Percentiles rank a stretch among this genome's conserved stretches.
Evolutionary conservation across 2,329 filamentous ascomycete genomes (phyloP).

Genomic region (Trichothecium sympodiale): DNA sequence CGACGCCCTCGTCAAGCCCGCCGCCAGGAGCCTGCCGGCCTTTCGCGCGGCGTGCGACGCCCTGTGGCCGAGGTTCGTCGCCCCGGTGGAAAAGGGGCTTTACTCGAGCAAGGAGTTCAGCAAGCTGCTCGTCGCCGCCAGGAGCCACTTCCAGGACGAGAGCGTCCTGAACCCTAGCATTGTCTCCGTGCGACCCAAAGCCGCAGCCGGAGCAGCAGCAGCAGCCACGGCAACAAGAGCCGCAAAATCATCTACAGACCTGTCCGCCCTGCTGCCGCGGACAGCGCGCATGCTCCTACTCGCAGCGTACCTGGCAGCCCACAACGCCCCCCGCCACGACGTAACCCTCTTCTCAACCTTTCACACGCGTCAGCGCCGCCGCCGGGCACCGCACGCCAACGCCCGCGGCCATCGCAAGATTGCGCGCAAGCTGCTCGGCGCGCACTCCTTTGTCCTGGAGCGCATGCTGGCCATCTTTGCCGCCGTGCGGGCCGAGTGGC

Average conservation of each 20-base stretch:
- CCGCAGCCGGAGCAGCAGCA: slow-evolving; percentile 1
- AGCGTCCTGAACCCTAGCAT: slow-evolving; percentile 56
- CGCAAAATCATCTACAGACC: slow-evolving; percentile 23
- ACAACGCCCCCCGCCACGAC: slow-evolving; percentile 67
- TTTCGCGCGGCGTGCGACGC: slow-evolving; percentile 60
- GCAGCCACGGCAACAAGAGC: background rate
- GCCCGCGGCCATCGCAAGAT: slow-evolving; percentile 52
- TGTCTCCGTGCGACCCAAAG: slow-evolving; percentile 20
- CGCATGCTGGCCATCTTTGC: slow-evolving; percentile 69
- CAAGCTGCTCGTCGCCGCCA: slow-evolving; percentile 62
- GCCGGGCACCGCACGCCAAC: slow-evolving; percentile 36
- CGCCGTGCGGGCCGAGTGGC: slow-evolving; percentile 50
- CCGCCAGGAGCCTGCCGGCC: slow-evolving; percentile 65
- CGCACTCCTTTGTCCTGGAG: slow-evolving; percentile 67
- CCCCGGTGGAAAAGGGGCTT: slow-evolving; percentile 64
- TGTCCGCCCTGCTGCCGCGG: slow-evolving; percentile 52
- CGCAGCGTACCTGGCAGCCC: slow-evolving; percentile 70
- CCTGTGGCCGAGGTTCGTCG: slow-evolving; percentile 78
- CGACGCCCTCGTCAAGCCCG: slow-evolving; percentile 73
- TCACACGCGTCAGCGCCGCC: slow-evolving; percentile 36
- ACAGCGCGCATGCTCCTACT: slow-evolving; percentile 65
- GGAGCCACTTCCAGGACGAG: slow-evolving; percentile 63
- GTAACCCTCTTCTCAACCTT: slow-evolving; percentile 65
- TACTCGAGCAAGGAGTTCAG: slow-evolving; percentile 72
- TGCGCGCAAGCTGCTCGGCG: slow-evolving; percentile 63